Conservation (phyloP, 2,329 filamentous ascomycete genomes). For the Stagonosporopsis vannaccii region DNA sequence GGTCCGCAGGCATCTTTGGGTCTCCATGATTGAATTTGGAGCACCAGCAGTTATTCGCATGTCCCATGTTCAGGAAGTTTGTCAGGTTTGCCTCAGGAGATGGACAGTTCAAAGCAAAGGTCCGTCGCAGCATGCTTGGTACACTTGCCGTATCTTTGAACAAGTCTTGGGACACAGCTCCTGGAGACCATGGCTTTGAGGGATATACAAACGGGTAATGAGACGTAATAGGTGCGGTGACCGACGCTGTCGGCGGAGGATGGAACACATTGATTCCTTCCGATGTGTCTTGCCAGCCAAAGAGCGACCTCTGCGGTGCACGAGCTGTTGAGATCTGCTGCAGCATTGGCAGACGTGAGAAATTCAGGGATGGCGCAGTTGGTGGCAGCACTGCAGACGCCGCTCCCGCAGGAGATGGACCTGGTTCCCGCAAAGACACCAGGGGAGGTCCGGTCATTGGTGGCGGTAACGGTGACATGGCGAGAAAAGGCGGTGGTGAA, state of each 20-base stretch:
- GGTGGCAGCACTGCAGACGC: not conserved
- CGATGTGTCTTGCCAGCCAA: conserved; percentile 1
- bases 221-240: conserved; percentile 14
- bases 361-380: not conserved
- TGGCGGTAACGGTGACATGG: not conserved
- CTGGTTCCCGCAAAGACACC: not conserved
- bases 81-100: conserved; percentile 9
- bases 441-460: not conserved
- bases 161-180: not conserved
- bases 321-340: not conserved
- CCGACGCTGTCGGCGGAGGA: conserved; percentile 1
- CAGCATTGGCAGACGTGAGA: not conserved
- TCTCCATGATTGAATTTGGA: not conserved
- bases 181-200: not conserved
- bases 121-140: not conserved
- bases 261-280: conserved; percentile 3
- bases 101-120: not conserved
- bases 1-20: not conserved
- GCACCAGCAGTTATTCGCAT: conserved; percentile 37
- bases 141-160: not conserved
- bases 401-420: not conserved
- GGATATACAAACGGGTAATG: conserved; percentile 14
- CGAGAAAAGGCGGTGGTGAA: not conserved
- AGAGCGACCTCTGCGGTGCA: not conserved
- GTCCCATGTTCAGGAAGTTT: conserved; percentile 31